phyloP scores from a whole-genome alignment of 139 green algal genomes.

The Chlorella vulgaris region DNA sequence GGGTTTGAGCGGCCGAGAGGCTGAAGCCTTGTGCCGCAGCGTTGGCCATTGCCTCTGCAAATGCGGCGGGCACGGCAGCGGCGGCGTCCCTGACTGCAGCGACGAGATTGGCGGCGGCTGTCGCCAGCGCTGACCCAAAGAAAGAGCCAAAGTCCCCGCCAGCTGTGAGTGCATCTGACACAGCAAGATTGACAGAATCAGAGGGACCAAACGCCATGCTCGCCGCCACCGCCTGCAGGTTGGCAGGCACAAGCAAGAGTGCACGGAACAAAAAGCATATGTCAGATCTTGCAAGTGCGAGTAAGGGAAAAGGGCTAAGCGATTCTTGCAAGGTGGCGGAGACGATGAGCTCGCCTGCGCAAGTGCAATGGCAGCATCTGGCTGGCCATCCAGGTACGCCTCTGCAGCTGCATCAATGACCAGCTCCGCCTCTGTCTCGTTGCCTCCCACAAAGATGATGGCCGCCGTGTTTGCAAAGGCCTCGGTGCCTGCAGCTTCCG shows the following conservation, averaged over 20 bases:
- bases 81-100: background rate
- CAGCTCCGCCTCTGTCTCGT: background rate
- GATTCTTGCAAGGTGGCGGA: too few species aligned
- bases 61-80: background rate
- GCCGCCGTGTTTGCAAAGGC: background rate
- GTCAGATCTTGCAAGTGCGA: too few species aligned
- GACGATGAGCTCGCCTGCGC: background rate
- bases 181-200: background rate
- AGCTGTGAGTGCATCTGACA: background rate
- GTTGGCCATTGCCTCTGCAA: background rate
- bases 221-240: background rate
- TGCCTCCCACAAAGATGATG: background rate
- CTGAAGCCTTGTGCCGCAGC: background rate
- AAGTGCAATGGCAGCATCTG: background rate
- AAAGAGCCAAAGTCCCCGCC: conserved; percentile 11
- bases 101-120: background rate
- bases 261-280: too few species aligned
- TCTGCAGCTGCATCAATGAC: background rate
- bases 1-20: background rate
- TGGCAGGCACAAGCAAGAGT: too few species aligned
- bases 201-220: conserved; percentile 11
- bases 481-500: background rate
- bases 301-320: too few species aligned
- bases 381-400: background rate
- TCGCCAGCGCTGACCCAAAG: background rate